Conservation (phyloP, 192 early-diverging fungal genomes). For the Geranomyces variabilis region DNA sequence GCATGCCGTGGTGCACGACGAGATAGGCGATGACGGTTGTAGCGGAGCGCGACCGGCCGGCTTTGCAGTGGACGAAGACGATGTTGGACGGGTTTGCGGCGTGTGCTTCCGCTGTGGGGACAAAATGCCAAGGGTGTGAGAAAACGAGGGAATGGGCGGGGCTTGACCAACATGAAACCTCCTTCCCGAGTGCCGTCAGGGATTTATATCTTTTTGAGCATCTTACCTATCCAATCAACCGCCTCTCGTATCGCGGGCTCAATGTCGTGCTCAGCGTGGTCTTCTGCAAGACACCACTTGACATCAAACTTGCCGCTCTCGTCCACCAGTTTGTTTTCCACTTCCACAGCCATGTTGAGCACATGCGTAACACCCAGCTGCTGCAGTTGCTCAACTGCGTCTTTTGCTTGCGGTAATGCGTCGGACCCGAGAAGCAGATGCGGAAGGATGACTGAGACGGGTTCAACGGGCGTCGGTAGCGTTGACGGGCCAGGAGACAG, state of each 20-base stretch:
- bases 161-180: too few species aligned
- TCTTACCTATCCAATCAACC: constrained; percentile 69
- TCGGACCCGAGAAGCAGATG: constrained; percentile 70
- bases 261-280: constrained; percentile 73
- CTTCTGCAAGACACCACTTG: constrained; percentile 50
- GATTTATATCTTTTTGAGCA: too few species aligned
- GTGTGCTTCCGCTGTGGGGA: constrained; percentile 38
- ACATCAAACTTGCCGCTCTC: constrained; percentile 51
- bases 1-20: constrained; percentile 62
- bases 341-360: constrained; percentile 77
- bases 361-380: constrained; percentile 62
- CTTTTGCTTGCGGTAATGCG: constrained; percentile 52
- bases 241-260: constrained; percentile 64
- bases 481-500: constrained; percentile 24
- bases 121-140: neutral
- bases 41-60: constrained; percentile 72
- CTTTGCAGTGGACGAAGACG: constrained; percentile 78
- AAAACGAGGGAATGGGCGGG: neutral
- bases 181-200: too few species aligned
- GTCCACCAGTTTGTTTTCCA: constrained; percentile 51
- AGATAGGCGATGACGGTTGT: constrained; percentile 72
- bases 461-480: constrained; percentile 38
- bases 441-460: constrained; percentile 56
- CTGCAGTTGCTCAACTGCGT: constrained; percentile 57
- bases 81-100: constrained; percentile 38